Evolutionary conservation across 306 rosid species (phyloP).

Genomic region (Prunus padus): DNA sequence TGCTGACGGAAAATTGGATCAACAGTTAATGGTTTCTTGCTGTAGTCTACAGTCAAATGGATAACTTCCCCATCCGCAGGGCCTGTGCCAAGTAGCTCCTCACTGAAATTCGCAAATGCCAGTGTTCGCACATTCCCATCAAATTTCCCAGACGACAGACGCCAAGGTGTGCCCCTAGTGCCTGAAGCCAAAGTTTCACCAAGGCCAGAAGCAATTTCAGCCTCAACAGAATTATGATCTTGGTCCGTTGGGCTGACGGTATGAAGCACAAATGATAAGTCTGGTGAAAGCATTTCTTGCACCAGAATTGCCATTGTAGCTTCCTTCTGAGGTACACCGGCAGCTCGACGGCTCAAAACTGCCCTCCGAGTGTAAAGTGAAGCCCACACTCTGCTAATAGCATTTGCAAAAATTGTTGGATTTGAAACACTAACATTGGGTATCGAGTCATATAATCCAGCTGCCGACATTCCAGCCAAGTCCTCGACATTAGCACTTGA

Average conservation of each 20-base stretch:
- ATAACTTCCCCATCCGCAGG: constrained; percentile 88
- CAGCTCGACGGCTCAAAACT: constrained; percentile 76
- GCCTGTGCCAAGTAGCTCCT: constrained; percentile 74
- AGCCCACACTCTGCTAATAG: constrained; percentile 84
- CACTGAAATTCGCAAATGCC: constrained; percentile 90
- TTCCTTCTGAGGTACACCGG: constrained; percentile 77
- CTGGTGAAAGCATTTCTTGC: constrained; percentile 97
- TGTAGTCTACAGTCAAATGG: constrained; percentile 82
- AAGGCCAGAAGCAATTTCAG: constrained; percentile 93
- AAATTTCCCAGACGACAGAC: constrained; percentile 76
- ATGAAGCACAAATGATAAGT: constrained; percentile 86
- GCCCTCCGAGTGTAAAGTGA: constrained; percentile 90
- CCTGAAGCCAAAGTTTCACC: constrained; percentile 99
- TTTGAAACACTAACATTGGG: constrained; percentile 86
- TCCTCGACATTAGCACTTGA: constrained; percentile 98
- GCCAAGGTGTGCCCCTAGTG: constrained; percentile 95
- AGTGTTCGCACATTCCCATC: constrained; percentile 67
- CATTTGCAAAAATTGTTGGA: constrained; percentile 62
- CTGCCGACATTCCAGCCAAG: constrained; percentile 97
- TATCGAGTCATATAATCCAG: constrained; percentile 92
- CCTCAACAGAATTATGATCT: constrained; percentile 73
- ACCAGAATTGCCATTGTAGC: constrained; percentile 91
- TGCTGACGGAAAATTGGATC: constrained; percentile 72
- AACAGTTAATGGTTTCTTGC: constrained; percentile 72
- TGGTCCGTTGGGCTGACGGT: constrained; percentile 69